Base-by-base conservation (phyloP, 164 flowering plant species). In the Buxus sempervirens region DNA sequence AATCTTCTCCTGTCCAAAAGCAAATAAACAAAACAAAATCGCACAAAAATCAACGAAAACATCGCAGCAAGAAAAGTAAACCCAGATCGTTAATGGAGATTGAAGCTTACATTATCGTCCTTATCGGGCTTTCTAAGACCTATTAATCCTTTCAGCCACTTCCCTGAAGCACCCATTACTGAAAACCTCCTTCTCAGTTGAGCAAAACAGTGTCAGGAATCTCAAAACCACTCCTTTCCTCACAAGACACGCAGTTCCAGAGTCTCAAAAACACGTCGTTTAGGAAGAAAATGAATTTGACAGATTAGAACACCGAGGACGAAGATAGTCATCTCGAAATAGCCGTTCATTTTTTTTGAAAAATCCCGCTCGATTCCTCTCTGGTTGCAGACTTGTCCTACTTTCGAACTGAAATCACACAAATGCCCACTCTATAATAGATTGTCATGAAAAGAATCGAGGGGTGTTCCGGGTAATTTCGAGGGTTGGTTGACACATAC, bases 141-240 rank as follows among this genome's bases (percentile, higher is more conserved):
- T 48, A 94, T 78, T 0, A 94, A 66, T 8, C 90, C 73, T 72
- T 90, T 94, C 13, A 94, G 67, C 98, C 98, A 94, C 62, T 86
- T 91, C 55, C 90, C 95, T 24, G 97, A 84, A 58, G 78, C 88
- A 75, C 94, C 97, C 98, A 93, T 93, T 68, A 24, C 55, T 24
- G 59, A 20, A 70, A 69, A 61, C 25, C 42, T 32, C 12, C 23
- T n/a, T n/a, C n/a, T n/a, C n/a, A 22, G 7, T 53, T 20, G 23
- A 48, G 58, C 18, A 58, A 22, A 62, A 57, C 56, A 10, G 56
- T 24, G 16, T 14, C 23, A 27, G 26, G 63, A 73, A 41, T 22
- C 38, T 4, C 3, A 49, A 41, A 49, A 28, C n/a, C 27, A 8
- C 54, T 32, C 24, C 18, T 15, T 45, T 28, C 45, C 59, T 36